phyloP scores from a whole-genome alignment of 2,329 filamentous ascomycete species.

The Orbilia brochopaga region DNA sequence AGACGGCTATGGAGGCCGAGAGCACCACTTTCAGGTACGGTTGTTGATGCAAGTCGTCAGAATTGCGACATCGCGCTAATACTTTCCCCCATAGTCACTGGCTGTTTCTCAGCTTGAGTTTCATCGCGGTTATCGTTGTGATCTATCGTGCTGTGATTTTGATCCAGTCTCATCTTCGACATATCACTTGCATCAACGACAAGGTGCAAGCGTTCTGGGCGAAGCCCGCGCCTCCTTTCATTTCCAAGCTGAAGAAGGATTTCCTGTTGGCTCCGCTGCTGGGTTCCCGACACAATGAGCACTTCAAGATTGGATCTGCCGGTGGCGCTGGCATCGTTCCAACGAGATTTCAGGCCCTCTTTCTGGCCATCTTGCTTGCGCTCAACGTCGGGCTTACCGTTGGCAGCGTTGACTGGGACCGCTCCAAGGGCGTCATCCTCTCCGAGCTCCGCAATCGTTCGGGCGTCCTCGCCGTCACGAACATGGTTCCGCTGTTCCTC shows the following conservation, averaged over 20 bases:
- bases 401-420: conserved; percentile 67
- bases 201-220: conserved; percentile 36
- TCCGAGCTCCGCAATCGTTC: conserved; percentile 70
- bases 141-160: conserved; percentile 28
- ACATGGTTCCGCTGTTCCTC: conserved; percentile 79
- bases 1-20: conserved; percentile 42
- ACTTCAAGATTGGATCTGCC: conserved; percentile 72
- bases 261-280: conserved; percentile 74
- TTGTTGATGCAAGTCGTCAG: neutral
- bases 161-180: conserved; percentile 31
- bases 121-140: conserved; percentile 24
- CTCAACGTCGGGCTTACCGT: conserved; percentile 80
- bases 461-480: conserved; percentile 73
- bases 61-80: neutral
- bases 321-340: conserved; percentile 78
- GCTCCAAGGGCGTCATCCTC: conserved; percentile 60
- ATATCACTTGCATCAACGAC: conserved; percentile 47
- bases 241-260: conserved; percentile 66
- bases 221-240: conserved; percentile 23
- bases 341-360: conserved; percentile 75
- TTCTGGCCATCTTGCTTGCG: conserved; percentile 71
- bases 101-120: conserved; percentile 29
- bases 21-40: conserved; percentile 41
- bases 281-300: conserved; percentile 76
- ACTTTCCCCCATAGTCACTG: conserved; percentile 25